A percentile compares a stretch with the other conserved stretches of the same genome.
phyloP scores from a whole-genome alignment of 2,329 filamentous ascomycete genomes.

The Fusarium udum region DNA sequence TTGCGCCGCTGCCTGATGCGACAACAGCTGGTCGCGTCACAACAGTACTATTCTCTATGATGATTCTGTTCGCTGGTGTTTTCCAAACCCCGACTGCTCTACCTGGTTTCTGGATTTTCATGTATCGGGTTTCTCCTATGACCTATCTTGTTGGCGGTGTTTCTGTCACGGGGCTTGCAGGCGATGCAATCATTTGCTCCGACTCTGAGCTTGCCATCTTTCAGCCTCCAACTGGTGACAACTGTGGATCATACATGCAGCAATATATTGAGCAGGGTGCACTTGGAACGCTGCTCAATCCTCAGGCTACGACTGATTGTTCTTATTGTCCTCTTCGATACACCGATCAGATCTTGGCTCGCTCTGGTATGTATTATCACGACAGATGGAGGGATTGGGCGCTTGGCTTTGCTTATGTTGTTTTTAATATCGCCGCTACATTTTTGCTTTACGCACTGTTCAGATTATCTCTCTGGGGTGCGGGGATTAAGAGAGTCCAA shows the following conservation, averaged over 20 bases:
- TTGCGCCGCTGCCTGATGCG: conserved; percentile 74
- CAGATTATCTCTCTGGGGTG: not conserved
- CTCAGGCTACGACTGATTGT: not conserved
- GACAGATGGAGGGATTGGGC: conserved; percentile 4
- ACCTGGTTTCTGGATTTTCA: conserved; percentile 80
- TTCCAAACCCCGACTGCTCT: conserved; percentile 66
- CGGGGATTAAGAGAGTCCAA: not conserved
- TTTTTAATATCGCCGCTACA: not conserved
- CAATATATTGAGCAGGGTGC: not conserved
- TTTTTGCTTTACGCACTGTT: not conserved
- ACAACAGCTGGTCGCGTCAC: conserved; percentile 72
- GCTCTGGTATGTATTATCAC: not conserved
- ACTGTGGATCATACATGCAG: not conserved
- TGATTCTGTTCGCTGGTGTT: conserved; percentile 72
- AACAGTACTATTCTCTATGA: conserved; percentile 59
- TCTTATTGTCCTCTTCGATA: not conserved
- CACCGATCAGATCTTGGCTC: not conserved
- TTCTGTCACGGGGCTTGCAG: not conserved
- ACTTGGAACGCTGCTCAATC: not conserved
- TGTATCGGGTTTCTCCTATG: conserved; percentile 57
- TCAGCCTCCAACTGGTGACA: not conserved
- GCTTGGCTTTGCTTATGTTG: not conserved
- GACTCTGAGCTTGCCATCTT: not conserved
- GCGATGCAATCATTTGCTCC: not conserved
- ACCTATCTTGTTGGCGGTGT: conserved; percentile 4